Percentiles rank a stretch among this genome's conserved stretches.
These are phyloP conservation scores for Cordyceps pruinosa DNA, from an alignment of 2,329 filamentous ascomycete genomes.

Conservation along the genomic window DNA sequence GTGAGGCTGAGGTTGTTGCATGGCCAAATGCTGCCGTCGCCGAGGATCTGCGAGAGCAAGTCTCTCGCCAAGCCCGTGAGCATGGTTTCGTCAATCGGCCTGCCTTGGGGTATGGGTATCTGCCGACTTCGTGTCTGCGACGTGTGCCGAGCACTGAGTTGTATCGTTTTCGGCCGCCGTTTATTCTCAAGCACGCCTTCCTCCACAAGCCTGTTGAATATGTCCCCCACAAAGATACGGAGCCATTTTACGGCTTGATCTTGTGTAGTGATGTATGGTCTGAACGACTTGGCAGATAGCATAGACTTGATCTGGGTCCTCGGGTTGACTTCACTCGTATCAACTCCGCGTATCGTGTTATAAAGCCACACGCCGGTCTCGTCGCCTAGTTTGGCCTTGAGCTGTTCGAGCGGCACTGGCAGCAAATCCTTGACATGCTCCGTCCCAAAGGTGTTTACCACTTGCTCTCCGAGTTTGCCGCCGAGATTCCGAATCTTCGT, in stretches of 20 bases:
- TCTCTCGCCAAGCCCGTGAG: constrained; percentile 71
- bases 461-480: constrained; percentile 85
- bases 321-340: constrained; percentile 81
- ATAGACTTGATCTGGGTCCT: constrained; percentile 94
- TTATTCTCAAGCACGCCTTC: constrained; percentile 85
- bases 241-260: constrained; percentile 83
- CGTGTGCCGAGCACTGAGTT: constrained; percentile 71
- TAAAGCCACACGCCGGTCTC: constrained; percentile 84
- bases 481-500: constrained; percentile 94
- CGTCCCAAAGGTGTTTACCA: constrained; percentile 73
- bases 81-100: constrained; percentile 60
- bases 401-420: constrained; percentile 61
- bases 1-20: constrained; percentile 85
- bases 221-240: constrained; percentile 84
- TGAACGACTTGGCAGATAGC: constrained; percentile 93
- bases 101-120: constrained; percentile 69
- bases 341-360: constrained; percentile 76
- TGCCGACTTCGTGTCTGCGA: constrained; percentile 69
- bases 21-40: constrained; percentile 78
- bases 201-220: constrained; percentile 81
- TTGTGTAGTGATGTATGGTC: constrained; percentile 68
- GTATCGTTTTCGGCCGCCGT: constrained; percentile 77
- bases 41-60: constrained; percentile 68
- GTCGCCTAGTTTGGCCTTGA: constrained; percentile 72
- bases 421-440: constrained; percentile 73